A percentile compares a stretch with the other conserved stretches of the same genome.
Conservation (phyloP, 805 yeast species). For the Cyberlindnera xylosilytica region DNA sequence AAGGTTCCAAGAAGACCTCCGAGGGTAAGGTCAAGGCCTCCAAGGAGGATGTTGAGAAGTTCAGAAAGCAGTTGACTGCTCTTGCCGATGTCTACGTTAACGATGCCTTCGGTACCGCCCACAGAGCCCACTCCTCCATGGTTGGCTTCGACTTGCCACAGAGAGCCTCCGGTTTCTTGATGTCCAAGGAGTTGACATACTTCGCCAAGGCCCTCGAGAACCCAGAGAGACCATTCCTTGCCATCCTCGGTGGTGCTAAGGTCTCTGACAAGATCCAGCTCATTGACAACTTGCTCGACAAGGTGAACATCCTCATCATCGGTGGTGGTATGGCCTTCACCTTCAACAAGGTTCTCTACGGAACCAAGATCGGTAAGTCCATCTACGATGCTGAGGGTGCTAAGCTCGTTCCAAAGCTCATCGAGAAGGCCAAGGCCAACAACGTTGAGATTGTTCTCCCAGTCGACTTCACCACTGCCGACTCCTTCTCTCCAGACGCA, state of each 20-base stretch:
- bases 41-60: slow-evolving; percentile 74
- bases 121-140: slow-evolving; percentile 99
- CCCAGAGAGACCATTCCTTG: slow-evolving; percentile 98
- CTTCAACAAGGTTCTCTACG: slow-evolving; percentile 88
- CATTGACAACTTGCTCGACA: slow-evolving; percentile 94
- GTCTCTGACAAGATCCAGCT: slow-evolving; percentile 98
- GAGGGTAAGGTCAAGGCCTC: slow-evolving; percentile 95
- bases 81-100: slow-evolving; percentile 96
- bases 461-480: slow-evolving; percentile 94
- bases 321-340: slow-evolving; percentile 99
- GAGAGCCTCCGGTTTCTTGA: slow-evolving; percentile 98
- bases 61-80: slow-evolving; percentile 86
- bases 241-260: slow-evolving; percentile 99
- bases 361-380: slow-evolving; percentile 87
- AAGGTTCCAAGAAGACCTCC: slow-evolving; percentile 87
- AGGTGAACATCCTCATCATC: slow-evolving; percentile 89
- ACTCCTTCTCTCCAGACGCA: slow-evolving; percentile 91
- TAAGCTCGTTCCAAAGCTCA: slow-evolving; percentile 85
- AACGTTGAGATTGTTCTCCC: slow-evolving; percentile 92
- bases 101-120: slow-evolving; percentile 99
- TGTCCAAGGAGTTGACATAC: slow-evolving; percentile 95
- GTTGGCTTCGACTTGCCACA: slow-evolving; percentile 95
- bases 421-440: slow-evolving; percentile 96
- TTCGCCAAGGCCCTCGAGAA: slow-evolving; percentile 98
- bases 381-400: slow-evolving; percentile 93